Evolutionary conservation across 345 rosid genomes (phyloP), one percentile per base, ranked within the genome.

Genomic region (Eucalyptus cloeziana): DNA sequence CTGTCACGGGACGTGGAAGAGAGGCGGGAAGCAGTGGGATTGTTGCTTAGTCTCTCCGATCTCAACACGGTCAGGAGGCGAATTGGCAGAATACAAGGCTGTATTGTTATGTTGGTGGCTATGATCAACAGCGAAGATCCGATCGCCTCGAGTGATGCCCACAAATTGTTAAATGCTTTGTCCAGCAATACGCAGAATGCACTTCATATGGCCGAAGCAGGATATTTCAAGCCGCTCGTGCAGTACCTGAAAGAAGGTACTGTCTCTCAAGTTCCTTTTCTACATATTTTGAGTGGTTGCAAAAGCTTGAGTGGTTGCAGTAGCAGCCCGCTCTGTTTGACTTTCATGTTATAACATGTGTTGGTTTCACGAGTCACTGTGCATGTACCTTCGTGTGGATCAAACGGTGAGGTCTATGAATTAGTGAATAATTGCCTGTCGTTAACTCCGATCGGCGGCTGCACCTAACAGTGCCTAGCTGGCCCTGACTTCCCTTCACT

Each of bases 151-250:
- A 80, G 67, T 30, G 92, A 95, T 93, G 96, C 98, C 2, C 89
- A 88, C 76, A 94, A 91, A 91, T 89, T 96, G 91, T 90, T 96
- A 88, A 91, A 87, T 92, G 92, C 94, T 47, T 90, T 96, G 89
- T 96, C 96, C 9, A 90, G 92, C 93, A 95, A 94, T 83, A 92
- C 95, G 16, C 98, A 96, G 86, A 95, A 95, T 88, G 98, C 94
- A 44, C 96, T 96, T 92, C 95, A 95, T 88, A 95, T 95, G 96
- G 96, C 96, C 3, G 98, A 96, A 92, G 98, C 96, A 13, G 98
- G 96, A 54, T 95, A 94, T 90, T 95, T 96, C 88, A 94, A 94
- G 93, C 95, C 98, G 44, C 91, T 96, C 37, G 96, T 96, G 76
- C 95, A 89, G 25, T 92, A 90, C 89, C 91, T 96, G 33, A 92